phyloP scores from a whole-genome alignment of 2,329 filamentous ascomycete genomes.

The Sporothrix curviconia region DNA sequence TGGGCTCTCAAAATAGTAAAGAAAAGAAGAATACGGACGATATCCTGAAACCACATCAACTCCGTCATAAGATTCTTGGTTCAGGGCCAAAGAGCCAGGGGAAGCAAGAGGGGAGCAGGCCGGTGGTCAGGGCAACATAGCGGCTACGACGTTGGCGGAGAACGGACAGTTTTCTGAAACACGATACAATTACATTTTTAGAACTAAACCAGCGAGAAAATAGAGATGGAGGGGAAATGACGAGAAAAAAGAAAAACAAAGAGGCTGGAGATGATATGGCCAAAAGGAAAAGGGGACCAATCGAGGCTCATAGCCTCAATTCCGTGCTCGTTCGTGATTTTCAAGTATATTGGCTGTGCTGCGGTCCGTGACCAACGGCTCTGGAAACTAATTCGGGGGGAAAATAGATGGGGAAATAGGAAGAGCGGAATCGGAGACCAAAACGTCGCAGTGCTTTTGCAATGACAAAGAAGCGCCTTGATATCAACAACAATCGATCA shows the following conservation, averaged over 20 bases:
- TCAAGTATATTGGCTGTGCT: neutral
- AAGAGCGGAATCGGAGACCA: neutral
- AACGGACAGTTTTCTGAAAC: neutral
- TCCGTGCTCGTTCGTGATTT: neutral
- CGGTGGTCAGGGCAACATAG: conserved; percentile 9
- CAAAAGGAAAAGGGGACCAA: neutral
- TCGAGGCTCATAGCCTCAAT: neutral
- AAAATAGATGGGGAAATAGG: neutral
- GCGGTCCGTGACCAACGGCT: neutral
- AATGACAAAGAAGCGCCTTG: too few species aligned
- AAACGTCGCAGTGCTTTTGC: too few species aligned
- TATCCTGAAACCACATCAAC: conserved; percentile 8
- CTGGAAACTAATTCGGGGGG: neutral
- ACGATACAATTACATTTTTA: neutral
- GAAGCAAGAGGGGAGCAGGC: too few species aligned
- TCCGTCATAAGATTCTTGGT: conserved; percentile 7
- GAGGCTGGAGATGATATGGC: neutral
- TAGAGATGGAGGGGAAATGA: neutral
- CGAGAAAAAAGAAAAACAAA: neutral
- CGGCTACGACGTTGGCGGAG: conserved; percentile 1
- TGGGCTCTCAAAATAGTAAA: neutral
- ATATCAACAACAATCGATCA: neutral
- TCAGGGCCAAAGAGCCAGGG: too few species aligned
- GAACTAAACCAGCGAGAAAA: neutral
- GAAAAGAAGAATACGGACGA: neutral